Evolutionary conservation across 2,329 filamentous ascomycete species (phyloP), one percentile per base, ranked within the genome.

Genomic region (Hawksworthiomyces lignivorus): DNA sequence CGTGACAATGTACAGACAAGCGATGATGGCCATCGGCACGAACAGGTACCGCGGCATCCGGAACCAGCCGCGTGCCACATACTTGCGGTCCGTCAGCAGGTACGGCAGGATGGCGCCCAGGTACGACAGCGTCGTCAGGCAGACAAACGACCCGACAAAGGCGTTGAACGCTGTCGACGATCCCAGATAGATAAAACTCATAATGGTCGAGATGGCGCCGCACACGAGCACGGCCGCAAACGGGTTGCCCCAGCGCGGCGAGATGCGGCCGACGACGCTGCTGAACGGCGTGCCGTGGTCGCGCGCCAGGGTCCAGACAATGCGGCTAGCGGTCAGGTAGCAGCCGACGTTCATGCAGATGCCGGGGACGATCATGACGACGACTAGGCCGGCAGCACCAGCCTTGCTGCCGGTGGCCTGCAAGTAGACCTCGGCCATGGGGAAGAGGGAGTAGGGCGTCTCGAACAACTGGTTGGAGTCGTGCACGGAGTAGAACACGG

Each of bases 101-200:
- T 77, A 70, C 0, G 75, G 74, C 1, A 84, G 58, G 41, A 86
- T 78, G 7, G 78, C 77, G 1, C 75, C 74, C 3, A 82, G 63
- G 54, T 81, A 85, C 0, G 75, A 80, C 9, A 76, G 51, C 36
- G 40, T 62, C 11, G 58, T 62, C 7, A 63, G 51, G 0, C 63
- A 54, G 22, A 64, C 62, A 44, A 63, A 67, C 22, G 56, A 61
- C 9, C 77, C 77, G 7, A 84, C 73, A 20, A 85, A 75, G 0
- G 80, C 80, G 31, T 75, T 72, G 60, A 85, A 86, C 0, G 82
- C 82, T 0, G 77, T 80, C 1, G 67, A 71, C 46, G 68, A 77
- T n/a, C 75, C 80, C 1, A 85, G 69, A 49, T 83, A 84, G 33
- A 85, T 78, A 31, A 67, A 68, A 0, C 78, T 80, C 0, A 85